Evolutionary conservation across 345 rosid genomes (phyloP), one percentile per base, ranked within the genome.

Genomic region (Brassica cretica): DNA sequence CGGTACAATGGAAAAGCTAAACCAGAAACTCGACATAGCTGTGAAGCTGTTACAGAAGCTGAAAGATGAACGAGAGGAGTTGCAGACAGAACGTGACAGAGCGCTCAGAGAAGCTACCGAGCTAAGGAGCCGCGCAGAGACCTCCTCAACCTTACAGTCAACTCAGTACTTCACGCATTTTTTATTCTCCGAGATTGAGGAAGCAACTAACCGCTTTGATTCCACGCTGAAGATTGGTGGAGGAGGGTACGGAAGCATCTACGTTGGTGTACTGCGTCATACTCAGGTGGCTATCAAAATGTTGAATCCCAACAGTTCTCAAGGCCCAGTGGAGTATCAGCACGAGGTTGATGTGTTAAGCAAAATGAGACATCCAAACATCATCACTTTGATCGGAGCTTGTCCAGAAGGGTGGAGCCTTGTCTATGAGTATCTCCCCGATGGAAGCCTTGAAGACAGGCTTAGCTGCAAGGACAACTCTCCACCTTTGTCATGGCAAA

Each of bases 401-500:
- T 94, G 97, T 81, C 93, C 97, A 4, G 98, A 94, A 55, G 89
- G 85, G 9, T 88, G 92, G 88, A 66, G 87, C 81, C 98, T 94
- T 25, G 61, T 94, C 58, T 94, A 92, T 3, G 98, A 92, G 79
- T 92, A 85, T 82, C 86, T 92, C 68, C 87, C 93, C 2, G 91
- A 91, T 84, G 98, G 97, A 73, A 94, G 97, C 77, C 97, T 94
- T 68, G 98, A 94, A 84, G 98, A 94, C 72, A 87, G 95, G 68
- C 89, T 94, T 64, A 84, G 79, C 85, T 92, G 97, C 84, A 78
- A 18, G 75, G 95, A 84, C 78, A 92, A 92, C 81, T 85, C 97
- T 51, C 83, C 91, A 0, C 97, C 97, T 2, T 76, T 94, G 75
- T 88, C 97, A 59, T 94, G 98, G 98, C 93, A 92, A 80, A 85